Evolutionary conservation across 2,329 filamentous ascomycete species (phyloP), one percentile per base, ranked within the genome.

Genomic region (Penicillium glabrum): DNA sequence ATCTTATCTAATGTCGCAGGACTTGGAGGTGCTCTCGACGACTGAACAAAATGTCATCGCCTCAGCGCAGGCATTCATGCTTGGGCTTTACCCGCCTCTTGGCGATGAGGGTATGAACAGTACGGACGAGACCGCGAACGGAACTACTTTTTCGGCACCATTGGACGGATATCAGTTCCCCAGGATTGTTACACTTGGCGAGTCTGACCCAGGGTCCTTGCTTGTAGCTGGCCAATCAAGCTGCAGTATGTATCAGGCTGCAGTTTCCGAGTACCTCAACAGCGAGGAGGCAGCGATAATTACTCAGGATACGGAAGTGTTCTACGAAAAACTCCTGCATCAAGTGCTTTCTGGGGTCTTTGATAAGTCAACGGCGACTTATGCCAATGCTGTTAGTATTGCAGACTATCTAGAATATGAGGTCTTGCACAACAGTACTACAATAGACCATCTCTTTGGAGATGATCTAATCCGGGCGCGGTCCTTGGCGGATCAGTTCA

Each of bases 51-150:
- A 77, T 53, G 75, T 78, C 2, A 67, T 79, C 33, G 79, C 79
- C 1, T 84, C 83, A 3, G 83, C 83, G 13, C 81, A 84, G 61
- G 83, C 85, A 3, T 86, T 86, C 63, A 79, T 87, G 76, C 83
- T 86, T 67, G 84, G 83, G 8, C 71, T 87, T 10, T 87, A 86
- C 66, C 84, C 84, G 33, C 83, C 83, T 13, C 61, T 75, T 3
- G 65, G 64, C 1, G 68, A 71, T 47, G 66, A 69, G 3, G 69
- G 74, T 48, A 71, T 67, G 46, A 67, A 68, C 21, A 67, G 68
- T 51, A 61, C 69, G 37, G 62, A 74, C 23, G 75, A 72, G 10
- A 67, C 82, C 23, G 76, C 80, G n/a, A 82, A 86, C 69, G 78
- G 79, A 1, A 74, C 73, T 2, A 68, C 69, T 37, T 65, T 81